Percentiles rank a stretch among this genome's conserved stretches.
phyloP scores from a whole-genome alignment of 2,329 filamentous ascomycete genomes.

The Emergomyces pasteurianus region DNA sequence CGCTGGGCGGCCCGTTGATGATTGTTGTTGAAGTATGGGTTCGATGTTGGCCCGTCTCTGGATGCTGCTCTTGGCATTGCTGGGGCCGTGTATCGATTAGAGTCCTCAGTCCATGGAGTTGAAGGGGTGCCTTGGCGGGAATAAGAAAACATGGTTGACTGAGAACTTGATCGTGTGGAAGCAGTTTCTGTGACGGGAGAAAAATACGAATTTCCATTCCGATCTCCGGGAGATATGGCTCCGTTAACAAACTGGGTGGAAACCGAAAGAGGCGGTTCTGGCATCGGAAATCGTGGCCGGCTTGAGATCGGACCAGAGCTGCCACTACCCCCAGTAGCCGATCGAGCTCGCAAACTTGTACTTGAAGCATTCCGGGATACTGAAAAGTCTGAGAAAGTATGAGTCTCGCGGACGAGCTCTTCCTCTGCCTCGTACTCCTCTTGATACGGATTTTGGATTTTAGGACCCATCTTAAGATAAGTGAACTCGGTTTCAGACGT shows the following conservation, averaged over 20 bases:
- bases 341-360: constrained; percentile 62
- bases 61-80: constrained; percentile 73
- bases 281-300: constrained; percentile 59
- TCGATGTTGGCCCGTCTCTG: constrained; percentile 56
- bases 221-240: constrained; percentile 48
- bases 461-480: constrained; percentile 60
- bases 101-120: constrained; percentile 51
- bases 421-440: constrained; percentile 46
- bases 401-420: constrained; percentile 28
- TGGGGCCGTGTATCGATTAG: constrained; percentile 77
- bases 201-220: constrained; percentile 76
- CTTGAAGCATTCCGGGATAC: constrained; percentile 60
- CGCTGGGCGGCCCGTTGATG: constrained; percentile 47
- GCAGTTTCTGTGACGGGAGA: constrained; percentile 65
- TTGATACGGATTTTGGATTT: constrained; percentile 72
- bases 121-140: constrained; percentile 58
- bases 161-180: constrained; percentile 43
- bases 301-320: constrained; percentile 29
- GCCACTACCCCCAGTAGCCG: constrained; percentile 53
- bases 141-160: constrained; percentile 62
- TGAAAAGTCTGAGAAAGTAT: constrained; percentile 37
- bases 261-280: constrained; percentile 53
- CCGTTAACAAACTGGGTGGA: constrained; percentile 47
- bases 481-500: constrained; percentile 62
- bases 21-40: constrained; percentile 50